Evolutionary conservation across 805 yeast species (phyloP), one percentile per base, ranked within the genome.

Genomic region (Pichia kluyveri): DNA sequence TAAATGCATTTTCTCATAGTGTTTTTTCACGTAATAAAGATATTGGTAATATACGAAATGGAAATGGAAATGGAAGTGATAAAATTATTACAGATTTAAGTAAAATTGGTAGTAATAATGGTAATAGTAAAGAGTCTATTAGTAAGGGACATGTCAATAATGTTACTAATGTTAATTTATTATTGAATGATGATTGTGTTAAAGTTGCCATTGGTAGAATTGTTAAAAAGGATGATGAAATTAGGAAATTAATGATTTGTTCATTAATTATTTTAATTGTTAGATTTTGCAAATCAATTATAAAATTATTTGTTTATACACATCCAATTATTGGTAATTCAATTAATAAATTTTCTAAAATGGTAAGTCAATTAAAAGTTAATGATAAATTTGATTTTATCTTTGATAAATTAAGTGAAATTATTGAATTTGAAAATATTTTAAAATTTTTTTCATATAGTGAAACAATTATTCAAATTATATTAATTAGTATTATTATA

Each of bases 121-220:
- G 14, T 19, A 30, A 30, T 30, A 30, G 9, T 30, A 11, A 15
- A 15, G 8, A 34, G 37, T 7, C 12, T 19, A 19, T 19, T 19
- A 37, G 1, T 37, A 37, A 14, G 3, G 26, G n/a, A 5, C 10
- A 37, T 17, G 8, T 7, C 2, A 37, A 37, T 14, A 17, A 37
- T 37, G 5, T 9, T 14, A 37, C 5, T 6, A 17, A 17, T 17
- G 23, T 14, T 30, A 12, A 10, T 14, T 14, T 34, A 34, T 3
- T 5, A 10, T 15, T 34, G 12, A 15, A n/a, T 37, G 23, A 37
- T 37, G 39, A 37, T 10, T 10, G 12, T 37, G 68, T 76, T 49
- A 62, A 60, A 43, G 60, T 67, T 37, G 81, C 81, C 1, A 59
- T 75, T 45, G 42, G 62, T 5, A 56, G 81, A 36, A 76, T 75